Base-by-base conservation (phyloP, 1,139 yeast genomes). In the Pichia sp. region DNA sequence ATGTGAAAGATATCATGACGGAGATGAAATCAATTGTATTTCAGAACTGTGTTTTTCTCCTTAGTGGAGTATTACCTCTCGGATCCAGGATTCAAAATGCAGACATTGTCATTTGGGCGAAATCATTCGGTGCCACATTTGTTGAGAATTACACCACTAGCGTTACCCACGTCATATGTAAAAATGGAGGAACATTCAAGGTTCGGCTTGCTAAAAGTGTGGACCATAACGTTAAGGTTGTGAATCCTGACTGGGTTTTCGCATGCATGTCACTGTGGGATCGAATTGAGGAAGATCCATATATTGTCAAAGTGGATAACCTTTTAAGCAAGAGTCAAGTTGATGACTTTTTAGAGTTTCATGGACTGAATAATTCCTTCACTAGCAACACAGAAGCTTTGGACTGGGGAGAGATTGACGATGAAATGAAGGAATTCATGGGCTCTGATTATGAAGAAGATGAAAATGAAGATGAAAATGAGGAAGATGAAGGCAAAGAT, bases 221-320 rank as follows among this genome's bases (percentile, higher is more conserved):
- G 31, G 60, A 77, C 33, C 81, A 82, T 2, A 67, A 78, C 11
- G 81, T 80, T 25, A 79, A 82, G 50, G 72, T 91, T 22, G 95
- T 91, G n/a, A 81, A 78, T 51, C 87, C 94, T 2, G 93, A 83
- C 52, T 91, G 98, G 98, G 60, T 91, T 4, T 87, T 87, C 62
- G 79, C 83, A 18, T 84, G 96, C 55, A 67, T 91, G 46, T 77
- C 87, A 13, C 61, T 69, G 15, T 91, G 98, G 97, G 64, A 66
- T 35, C 72, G 71, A 36, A 78, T 77, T 0, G 76, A 79, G 22
- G 94, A 83, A 49, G 64, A 57, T 4, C 74, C 72, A 8, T 87
- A 68, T 54, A 58, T 68, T 34, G 62, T 87, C n/a, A 59, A 64
- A 10, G 66, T 73, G 11, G 62, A 64, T 3, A 66, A 63, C 12